These are phyloP conservation scores for Haplosporangium sp. DNA, from an alignment of 371 early-diverging fungal species.

Conservation along the genomic window DNA sequence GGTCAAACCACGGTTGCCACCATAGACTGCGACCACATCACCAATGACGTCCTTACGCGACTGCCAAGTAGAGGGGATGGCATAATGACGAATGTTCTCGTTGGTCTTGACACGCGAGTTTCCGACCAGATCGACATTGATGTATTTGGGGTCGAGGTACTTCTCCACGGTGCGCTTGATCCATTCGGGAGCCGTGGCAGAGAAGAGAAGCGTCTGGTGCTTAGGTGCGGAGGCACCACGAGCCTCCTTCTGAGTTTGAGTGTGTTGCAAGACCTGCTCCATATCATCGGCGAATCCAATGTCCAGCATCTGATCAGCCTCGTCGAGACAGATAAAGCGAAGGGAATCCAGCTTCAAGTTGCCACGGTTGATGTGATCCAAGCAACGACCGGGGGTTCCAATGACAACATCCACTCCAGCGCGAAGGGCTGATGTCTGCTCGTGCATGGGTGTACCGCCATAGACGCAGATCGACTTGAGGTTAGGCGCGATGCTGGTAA, in stretches of 20 bases:
- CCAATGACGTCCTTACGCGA: slow-evolving; percentile 82
- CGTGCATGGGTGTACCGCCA: slow-evolving; percentile 88
- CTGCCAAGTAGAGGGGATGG: slow-evolving; percentile 84
- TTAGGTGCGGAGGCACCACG: slow-evolving; percentile 74
- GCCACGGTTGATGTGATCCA: slow-evolving; percentile 94
- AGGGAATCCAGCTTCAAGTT: slow-evolving; percentile 79
- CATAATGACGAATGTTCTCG: slow-evolving; percentile 81
- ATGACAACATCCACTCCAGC: slow-evolving; percentile 95
- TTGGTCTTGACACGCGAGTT: slow-evolving; percentile 80
- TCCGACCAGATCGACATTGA: slow-evolving; percentile 85
- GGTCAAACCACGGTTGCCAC: slow-evolving; percentile 80
- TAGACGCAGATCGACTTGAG: slow-evolving; percentile 59
- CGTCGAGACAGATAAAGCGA: slow-evolving; percentile 90
- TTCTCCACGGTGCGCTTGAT: slow-evolving; percentile 83
- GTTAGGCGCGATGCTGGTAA: slow-evolving; percentile 73
- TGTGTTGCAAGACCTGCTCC: slow-evolving; percentile 83
- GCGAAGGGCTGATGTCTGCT: slow-evolving; percentile 82
- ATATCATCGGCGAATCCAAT: slow-evolving; percentile 96
- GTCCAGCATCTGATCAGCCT: slow-evolving; percentile 97
- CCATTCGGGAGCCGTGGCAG: slow-evolving; percentile 89
- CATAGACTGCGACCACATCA: slow-evolving; percentile 89
- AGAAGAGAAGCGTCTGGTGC: slow-evolving; percentile 90
- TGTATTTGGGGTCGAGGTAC: slow-evolving; percentile 87
- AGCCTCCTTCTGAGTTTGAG: slow-evolving; percentile 82
- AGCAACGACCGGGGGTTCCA: slow-evolving; percentile 97